Conservation (phyloP, 2,329 filamentous ascomycete genomes). For the Pseudocercospora fuligena region DNA sequence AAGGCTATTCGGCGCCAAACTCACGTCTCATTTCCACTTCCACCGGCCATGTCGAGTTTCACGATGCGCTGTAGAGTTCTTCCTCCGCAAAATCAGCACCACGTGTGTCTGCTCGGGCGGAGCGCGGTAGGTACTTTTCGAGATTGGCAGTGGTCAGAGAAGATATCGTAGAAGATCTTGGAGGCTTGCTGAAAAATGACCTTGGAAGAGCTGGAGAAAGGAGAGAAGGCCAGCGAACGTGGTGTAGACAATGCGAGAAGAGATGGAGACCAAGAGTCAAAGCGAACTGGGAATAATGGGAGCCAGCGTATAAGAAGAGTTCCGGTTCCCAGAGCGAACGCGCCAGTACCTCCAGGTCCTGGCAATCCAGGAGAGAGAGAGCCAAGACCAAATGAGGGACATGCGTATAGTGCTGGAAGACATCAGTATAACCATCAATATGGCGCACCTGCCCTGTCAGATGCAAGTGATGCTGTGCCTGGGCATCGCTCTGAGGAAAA, state of each 20-base stretch:
- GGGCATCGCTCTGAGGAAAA: background rate
- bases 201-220: background rate
- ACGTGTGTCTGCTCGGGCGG: background rate
- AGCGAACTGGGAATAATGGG: background rate
- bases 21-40: conserved; percentile 8
- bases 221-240: background rate
- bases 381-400: background rate
- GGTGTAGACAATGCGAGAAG: background rate
- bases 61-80: background rate
- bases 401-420: background rate
- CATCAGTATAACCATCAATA: background rate
- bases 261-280: background rate
- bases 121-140: background rate
- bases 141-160: background rate
- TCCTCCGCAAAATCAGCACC: background rate
- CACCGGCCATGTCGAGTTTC: background rate
- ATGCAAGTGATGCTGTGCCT: background rate
- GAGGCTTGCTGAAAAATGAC: background rate
- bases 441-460: background rate
- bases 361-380: background rate
- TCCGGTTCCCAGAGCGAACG: background rate
- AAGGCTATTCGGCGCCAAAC: conserved; percentile 9
- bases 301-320: conserved; percentile 7
- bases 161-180: background rate
- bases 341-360: background rate